Conservation (phyloP, 495 filamentous ascomycete species). For the Trichoderma parareesei region DNA sequence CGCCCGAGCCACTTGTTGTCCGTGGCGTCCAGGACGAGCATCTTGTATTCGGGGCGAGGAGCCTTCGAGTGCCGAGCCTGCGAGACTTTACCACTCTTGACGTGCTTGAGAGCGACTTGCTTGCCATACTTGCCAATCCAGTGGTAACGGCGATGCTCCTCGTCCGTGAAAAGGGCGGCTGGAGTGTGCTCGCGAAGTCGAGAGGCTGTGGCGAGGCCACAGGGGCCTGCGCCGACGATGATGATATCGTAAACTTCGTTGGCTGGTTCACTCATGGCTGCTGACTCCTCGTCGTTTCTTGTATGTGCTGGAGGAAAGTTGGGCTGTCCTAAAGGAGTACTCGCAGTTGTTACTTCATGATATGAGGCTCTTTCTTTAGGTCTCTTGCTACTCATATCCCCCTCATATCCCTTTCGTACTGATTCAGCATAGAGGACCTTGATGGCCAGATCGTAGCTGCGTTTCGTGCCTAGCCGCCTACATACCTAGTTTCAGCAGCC, state of each 20-base stretch:
- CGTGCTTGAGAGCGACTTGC: constrained; percentile 21
- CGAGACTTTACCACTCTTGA: constrained; percentile 16
- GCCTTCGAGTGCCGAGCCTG: not conserved
- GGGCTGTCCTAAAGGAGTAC: not conserved
- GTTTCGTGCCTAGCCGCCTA: not conserved
- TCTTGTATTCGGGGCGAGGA: constrained; percentile 22
- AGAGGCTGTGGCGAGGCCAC: constrained; percentile 52
- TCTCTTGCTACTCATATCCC: not conserved
- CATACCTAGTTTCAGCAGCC: no score
- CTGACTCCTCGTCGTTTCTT: not conserved
- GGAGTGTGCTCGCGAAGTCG: constrained; percentile 52
- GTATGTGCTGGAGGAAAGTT: no score
- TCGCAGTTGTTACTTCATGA: not conserved
- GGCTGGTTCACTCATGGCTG: not conserved
- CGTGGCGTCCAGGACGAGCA: constrained; percentile 46
- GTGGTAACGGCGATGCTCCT: constrained; percentile 56
- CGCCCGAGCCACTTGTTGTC: constrained; percentile 45
- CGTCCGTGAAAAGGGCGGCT: constrained; percentile 57
- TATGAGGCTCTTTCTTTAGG: not conserved
- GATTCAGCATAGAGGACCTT: not conserved
- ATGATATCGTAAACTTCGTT: constrained; percentile 44
- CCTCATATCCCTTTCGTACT: not conserved
- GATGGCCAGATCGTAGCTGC: not conserved
- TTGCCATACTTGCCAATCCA: constrained; percentile 50
- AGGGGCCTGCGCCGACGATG: constrained; percentile 56